Base-by-base conservation (phyloP, 2,329 filamentous ascomycete genomes). In the Diaporthe nobilis region DNA sequence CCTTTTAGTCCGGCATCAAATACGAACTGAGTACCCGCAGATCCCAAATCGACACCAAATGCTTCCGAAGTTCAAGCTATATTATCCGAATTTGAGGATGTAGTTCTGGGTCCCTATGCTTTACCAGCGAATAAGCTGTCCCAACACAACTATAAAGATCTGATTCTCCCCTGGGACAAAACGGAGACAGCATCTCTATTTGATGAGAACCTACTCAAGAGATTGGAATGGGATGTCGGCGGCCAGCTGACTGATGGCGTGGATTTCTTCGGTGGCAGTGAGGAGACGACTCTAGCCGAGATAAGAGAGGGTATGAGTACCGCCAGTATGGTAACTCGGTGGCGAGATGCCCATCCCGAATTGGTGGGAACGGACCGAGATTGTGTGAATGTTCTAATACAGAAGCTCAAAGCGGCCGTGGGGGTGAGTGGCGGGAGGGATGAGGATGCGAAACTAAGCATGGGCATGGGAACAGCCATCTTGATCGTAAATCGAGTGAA, bases 111-210 rank as follows among this genome's bases (percentile, higher is more conserved):
- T 0, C 84, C 84, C 0, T 87, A 85, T 76, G 81, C 82, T 31
- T 70, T 81, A 2, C 80, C 80, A 0, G 83, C 85, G 0, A 89
- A 87, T 72, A 75, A 75, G 2, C 53, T 87, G 5, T 81, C 82
- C 0, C 79, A 82, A 3, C 79, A 83, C 5, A 79, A 84, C 70
- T 90, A 89, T 76, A 79, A 80, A 6, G 77, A 83, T 8, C 81
- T 90, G 0, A 71, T 77, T 3, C 78, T 90, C 9, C 88, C 88
- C 0, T 90, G 88, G 88, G 80, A 80, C 10, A 51, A 84, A 13
- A 77, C 78, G 0, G 58, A 82, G 76, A 74, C 71, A 0, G 76
- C 79, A 1, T 28, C 7, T 10, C 10, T 53, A 4, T 74, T 74
- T 25, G n/a, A 34, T 20, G 37, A 31, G 31, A 49, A n/a, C 20